Evolutionary conservation across 805 yeast species (phyloP).

Genomic region (Osmozyma mogii): DNA sequence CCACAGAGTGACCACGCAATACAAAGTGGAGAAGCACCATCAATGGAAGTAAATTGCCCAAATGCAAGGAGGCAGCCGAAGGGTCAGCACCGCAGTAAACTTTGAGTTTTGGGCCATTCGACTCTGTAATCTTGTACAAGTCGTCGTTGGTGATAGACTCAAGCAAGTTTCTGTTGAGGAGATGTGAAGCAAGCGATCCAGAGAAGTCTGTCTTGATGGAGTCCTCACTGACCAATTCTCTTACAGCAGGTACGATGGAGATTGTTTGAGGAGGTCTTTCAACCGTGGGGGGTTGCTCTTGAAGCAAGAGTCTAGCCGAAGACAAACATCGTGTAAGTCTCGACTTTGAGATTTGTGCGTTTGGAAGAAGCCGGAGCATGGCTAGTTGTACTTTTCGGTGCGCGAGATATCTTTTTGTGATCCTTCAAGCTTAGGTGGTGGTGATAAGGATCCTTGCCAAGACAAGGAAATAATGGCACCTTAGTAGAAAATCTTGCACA

Average conservation of each 20-base stretch:
- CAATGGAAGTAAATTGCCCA: slow-evolving; percentile 86
- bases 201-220: slow-evolving; percentile 17
- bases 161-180: slow-evolving; percentile 28
- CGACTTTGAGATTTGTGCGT: no score
- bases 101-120: slow-evolving; percentile 47
- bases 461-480: no score
- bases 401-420: no score
- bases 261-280: slow-evolving; percentile 23
- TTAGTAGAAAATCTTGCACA: no score
- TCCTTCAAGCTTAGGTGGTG: no score
- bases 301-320: slow-evolving; percentile 1
- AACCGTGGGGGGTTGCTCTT: slow-evolving; percentile 6
- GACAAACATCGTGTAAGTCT: no score
- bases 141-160: slow-evolving; percentile 33
- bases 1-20: slow-evolving; percentile 76
- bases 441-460: no score
- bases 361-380: neutral
- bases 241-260: slow-evolving; percentile 32
- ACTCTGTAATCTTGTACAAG: slow-evolving; percentile 24
- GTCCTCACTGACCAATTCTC: slow-evolving; percentile 14
- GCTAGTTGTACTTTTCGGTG: no score
- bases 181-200: slow-evolving; percentile 27
- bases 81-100: slow-evolving; percentile 97
- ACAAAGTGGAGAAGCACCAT: slow-evolving; percentile 79
- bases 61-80: slow-evolving; percentile 78